A percentile compares a stretch with the other conserved stretches of the same genome.
Conservation (phyloP, 116 monocot species). For the Zostera marina region DNA sequence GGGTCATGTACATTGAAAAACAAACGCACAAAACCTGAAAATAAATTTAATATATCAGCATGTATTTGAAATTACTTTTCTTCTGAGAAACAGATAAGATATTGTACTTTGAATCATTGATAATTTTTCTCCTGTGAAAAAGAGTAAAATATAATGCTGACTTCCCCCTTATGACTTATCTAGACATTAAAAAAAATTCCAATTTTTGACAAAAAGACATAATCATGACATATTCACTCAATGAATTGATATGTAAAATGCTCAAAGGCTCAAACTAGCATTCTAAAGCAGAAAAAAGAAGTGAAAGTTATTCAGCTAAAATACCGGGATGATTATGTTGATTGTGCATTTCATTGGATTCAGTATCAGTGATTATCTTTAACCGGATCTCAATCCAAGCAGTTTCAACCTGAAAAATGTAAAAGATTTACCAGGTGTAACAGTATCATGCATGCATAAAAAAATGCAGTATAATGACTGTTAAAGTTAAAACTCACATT, state of each 20-base stretch:
- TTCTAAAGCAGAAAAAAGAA: too few species aligned
- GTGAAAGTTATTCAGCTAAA: not conserved
- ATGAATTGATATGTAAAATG: too few species aligned
- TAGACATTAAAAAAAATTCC: too few species aligned
- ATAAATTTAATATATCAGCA: not conserved
- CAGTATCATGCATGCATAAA: not conserved
- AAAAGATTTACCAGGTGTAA: not conserved
- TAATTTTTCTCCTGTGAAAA: too few species aligned
- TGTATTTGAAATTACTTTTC: too few species aligned
- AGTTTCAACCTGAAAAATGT: constrained; percentile 9
- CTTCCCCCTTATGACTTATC: too few species aligned
- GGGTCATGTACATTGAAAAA: constrained; percentile 3
- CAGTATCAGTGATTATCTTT: constrained; percentile 1
- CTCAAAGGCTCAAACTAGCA: too few species aligned
- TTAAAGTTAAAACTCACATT: constrained; percentile 28
- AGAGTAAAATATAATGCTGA: too few species aligned
- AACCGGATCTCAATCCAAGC: constrained; percentile 9
- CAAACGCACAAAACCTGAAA: constrained; percentile 5
- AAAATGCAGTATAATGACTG: not conserved
- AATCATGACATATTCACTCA: too few species aligned
- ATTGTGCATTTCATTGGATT: not conserved
- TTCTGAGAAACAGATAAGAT: too few species aligned
- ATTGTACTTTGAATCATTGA: too few species aligned
- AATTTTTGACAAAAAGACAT: too few species aligned
- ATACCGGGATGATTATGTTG: not conserved